Evolutionary conservation across 257 asterid species (phyloP).

Genomic region (Verbascum thapsus): DNA sequence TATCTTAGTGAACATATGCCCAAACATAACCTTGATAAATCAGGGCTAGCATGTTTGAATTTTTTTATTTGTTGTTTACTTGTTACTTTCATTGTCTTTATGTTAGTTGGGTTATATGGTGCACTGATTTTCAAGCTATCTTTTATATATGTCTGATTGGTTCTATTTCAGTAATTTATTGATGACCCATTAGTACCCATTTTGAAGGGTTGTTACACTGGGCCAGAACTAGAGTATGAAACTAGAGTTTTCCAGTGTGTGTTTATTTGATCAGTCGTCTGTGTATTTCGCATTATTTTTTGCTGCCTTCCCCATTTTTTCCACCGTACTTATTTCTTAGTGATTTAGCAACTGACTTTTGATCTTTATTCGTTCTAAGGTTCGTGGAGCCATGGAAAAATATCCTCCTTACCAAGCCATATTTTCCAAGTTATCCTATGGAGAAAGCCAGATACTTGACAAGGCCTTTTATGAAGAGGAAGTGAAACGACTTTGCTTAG

Average conservation of each 20-base stretch:
- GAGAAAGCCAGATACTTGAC: constrained; percentile 96
- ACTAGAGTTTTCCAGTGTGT: neutral
- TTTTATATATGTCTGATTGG: neutral
- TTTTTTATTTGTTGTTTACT: neutral
- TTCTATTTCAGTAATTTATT: neutral
- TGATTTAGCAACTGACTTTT: constrained; percentile 8
- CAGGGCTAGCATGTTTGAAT: constrained; percentile 13
- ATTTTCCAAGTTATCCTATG: constrained; percentile 77
- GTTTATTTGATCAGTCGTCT: no score
- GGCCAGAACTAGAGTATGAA: neutral
- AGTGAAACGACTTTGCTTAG: constrained; percentile 88
- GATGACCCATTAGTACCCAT: neutral
- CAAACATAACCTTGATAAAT: no score
- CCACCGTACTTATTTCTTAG: neutral
- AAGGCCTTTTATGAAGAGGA: constrained; percentile 97
- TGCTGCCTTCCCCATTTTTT: neutral
- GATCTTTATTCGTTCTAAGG: constrained; percentile 46
- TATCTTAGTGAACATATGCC: no score
- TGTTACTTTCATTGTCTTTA: neutral
- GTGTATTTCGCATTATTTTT: no score
- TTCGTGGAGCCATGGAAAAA: constrained; percentile 86
- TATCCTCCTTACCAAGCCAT: constrained; percentile 89
- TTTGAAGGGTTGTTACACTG: constrained; percentile 2
- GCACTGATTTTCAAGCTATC: neutral
- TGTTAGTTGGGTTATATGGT: constrained; percentile 3